phyloP scores from a whole-genome alignment of 345 rosid genomes.

The Moringa oleifera region DNA sequence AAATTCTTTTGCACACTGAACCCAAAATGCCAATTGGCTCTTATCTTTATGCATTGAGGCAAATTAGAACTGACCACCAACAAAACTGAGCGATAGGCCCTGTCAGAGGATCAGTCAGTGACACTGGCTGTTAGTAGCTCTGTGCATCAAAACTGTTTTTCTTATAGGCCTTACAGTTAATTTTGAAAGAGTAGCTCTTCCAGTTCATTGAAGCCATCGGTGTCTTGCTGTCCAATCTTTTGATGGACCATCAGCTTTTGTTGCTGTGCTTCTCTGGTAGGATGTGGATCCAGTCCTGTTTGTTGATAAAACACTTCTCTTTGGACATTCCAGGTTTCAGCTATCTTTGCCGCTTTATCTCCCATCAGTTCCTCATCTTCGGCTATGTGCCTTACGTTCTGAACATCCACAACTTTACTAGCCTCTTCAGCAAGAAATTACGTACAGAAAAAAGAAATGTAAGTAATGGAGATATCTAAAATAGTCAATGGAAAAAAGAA shows the following conservation, averaged over 20 bases:
- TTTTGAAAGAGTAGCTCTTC: slow-evolving; percentile 29
- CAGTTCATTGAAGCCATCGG: slow-evolving; percentile 38
- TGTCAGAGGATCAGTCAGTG: too few species aligned
- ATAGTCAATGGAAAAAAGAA: background rate
- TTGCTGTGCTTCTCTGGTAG: background rate
- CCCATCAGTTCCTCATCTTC: slow-evolving; percentile 40
- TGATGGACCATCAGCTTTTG: slow-evolving; percentile 3
- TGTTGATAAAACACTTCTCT: slow-evolving; percentile 37
- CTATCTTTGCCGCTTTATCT: slow-evolving; percentile 35
- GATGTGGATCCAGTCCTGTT: slow-evolving; percentile 34
- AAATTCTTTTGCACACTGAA: too few species aligned
- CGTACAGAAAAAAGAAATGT: background rate
- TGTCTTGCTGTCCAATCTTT: slow-evolving; percentile 12
- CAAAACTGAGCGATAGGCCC: too few species aligned
- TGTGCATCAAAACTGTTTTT: too few species aligned
- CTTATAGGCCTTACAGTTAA: background rate
- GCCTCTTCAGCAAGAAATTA: slow-evolving; percentile 40
- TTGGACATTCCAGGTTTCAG: slow-evolving; percentile 53
- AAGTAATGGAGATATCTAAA: background rate
- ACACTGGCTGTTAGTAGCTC: too few species aligned
- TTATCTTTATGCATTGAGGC: too few species aligned
- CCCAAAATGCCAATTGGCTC: too few species aligned
- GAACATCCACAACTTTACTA: slow-evolving; percentile 35
- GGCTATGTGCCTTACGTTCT: slow-evolving; percentile 54
- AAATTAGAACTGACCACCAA: too few species aligned